Evolutionary conservation across 179 eudicot genomes (phyloP).

Genomic region (Nepenthes alata): DNA sequence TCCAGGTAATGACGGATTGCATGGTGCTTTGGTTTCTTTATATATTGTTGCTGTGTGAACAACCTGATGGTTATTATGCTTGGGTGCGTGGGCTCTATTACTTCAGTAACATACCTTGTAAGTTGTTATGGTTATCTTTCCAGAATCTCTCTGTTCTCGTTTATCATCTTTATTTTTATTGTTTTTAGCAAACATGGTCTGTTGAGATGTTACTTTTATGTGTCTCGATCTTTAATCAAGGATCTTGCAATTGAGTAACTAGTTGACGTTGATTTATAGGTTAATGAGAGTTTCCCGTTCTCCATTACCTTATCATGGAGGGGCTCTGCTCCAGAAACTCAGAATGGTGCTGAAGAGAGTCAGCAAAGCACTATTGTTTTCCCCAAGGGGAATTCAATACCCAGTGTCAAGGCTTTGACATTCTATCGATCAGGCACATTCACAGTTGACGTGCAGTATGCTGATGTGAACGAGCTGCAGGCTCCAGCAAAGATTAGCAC

Average conservation of each 20-base stretch:
- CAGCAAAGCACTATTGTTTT: constrained; percentile 56
- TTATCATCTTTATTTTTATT: too few species aligned
- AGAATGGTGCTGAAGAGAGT: constrained; percentile 49
- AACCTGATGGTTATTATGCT: too few species aligned
- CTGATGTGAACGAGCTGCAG: constrained; percentile 62
- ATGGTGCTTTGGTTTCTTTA: not conserved
- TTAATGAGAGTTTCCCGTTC: constrained; percentile 75
- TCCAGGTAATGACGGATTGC: constrained; percentile 44
- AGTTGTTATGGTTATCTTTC: too few species aligned
- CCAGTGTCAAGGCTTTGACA: constrained; percentile 66
- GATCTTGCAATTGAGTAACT: too few species aligned
- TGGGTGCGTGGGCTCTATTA: too few species aligned
- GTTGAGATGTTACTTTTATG: too few species aligned
- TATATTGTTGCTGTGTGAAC: too few species aligned
- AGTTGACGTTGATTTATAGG: constrained; percentile 30
- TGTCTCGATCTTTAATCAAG: too few species aligned
- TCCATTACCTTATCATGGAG: constrained; percentile 78
- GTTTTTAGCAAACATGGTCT: too few species aligned
- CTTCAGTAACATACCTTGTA: too few species aligned
- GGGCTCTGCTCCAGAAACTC: constrained; percentile 37
- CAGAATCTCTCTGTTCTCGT: too few species aligned
- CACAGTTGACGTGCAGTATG: constrained; percentile 56
- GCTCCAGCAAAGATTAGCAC: constrained; percentile 65
- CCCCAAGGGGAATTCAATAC: constrained; percentile 64
- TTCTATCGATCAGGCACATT: constrained; percentile 62